Evolutionary conservation across 148 eudicot species (phyloP).

Genomic region (Pharnaceum exiguum): DNA sequence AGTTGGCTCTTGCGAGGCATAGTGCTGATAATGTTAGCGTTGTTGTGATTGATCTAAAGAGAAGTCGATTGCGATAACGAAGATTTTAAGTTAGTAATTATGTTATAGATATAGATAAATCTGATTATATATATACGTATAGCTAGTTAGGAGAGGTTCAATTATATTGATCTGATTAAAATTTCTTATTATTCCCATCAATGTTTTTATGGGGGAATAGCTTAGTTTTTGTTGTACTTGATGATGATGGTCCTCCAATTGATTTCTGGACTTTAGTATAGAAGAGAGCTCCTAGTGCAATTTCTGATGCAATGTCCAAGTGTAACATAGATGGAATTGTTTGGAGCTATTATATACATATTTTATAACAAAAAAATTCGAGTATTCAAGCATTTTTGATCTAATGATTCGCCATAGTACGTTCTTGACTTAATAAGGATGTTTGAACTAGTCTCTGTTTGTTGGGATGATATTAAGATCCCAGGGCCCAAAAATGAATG

Average conservation of each 20-base stretch:
- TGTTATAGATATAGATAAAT: no score
- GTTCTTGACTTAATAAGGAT: no score
- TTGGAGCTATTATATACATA: no score
- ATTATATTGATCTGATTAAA: no score
- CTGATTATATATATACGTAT: no score
- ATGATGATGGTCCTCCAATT: not conserved
- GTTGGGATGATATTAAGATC: no score
- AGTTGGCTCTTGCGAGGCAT: constrained; percentile 57
- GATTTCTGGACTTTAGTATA: not conserved
- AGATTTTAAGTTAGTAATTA: not conserved
- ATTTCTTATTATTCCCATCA: no score
- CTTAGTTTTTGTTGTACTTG: not conserved
- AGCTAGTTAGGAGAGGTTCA: no score
- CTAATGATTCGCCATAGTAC: no score
- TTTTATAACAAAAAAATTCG: not conserved
- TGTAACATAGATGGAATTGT: not conserved
- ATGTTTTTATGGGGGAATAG: not conserved
- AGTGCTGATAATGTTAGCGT: constrained; percentile 59
- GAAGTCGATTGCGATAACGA: not conserved
- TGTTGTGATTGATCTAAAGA: constrained; percentile 51
- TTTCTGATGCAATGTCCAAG: not conserved
- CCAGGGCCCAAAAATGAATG: no score
- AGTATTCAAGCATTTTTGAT: no score
- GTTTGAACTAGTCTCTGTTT: no score
- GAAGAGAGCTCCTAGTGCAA: not conserved